Conservation (phyloP, 1,284 basidiomycete genomes). For the Laetiporus sulphureus region DNA sequence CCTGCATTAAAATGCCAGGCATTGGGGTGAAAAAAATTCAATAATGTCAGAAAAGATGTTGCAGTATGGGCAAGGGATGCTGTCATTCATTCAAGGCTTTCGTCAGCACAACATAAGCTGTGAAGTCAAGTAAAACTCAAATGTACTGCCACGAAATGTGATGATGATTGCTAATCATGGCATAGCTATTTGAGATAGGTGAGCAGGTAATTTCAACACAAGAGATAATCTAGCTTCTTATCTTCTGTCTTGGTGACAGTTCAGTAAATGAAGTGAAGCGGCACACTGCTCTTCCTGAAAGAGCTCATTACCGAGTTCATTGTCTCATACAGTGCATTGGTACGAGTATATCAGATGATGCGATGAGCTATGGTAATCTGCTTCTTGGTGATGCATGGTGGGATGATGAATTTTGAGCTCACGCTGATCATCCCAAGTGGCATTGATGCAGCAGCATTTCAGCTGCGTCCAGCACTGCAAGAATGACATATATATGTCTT, state of each 20-base stretch:
- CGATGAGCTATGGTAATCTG: constrained; percentile 20
- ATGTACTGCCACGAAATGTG: constrained; percentile 45
- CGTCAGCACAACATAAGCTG: constrained; percentile 63
- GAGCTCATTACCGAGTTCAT: constrained; percentile 39
- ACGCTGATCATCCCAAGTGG: constrained; percentile 45
- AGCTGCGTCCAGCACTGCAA: constrained; percentile 44
- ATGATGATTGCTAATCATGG: constrained; percentile 48
- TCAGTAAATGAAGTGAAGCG: constrained; percentile 35
- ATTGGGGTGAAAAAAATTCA: constrained; percentile 31
- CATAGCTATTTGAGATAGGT: constrained; percentile 38
- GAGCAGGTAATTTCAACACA: no score
- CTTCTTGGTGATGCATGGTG: constrained; percentile 35
- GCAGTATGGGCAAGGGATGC: constrained; percentile 31
- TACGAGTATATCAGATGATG: constrained; percentile 14
- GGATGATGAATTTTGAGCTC: constrained; percentile 41
- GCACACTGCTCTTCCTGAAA: constrained; percentile 33
- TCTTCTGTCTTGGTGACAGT: constrained; percentile 24
- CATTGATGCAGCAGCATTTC: constrained; percentile 36
- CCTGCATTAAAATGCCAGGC: constrained; percentile 19
- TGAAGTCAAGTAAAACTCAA: constrained; percentile 58
- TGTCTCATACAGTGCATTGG: constrained; percentile 50
- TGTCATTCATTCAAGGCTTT: constrained; percentile 28
- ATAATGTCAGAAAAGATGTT: constrained; percentile 35
- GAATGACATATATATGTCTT: constrained; percentile 22
- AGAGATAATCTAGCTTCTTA: no score